phyloP scores from a whole-genome alignment of 495 filamentous ascomycete species.

The Xylaria castorea region DNA sequence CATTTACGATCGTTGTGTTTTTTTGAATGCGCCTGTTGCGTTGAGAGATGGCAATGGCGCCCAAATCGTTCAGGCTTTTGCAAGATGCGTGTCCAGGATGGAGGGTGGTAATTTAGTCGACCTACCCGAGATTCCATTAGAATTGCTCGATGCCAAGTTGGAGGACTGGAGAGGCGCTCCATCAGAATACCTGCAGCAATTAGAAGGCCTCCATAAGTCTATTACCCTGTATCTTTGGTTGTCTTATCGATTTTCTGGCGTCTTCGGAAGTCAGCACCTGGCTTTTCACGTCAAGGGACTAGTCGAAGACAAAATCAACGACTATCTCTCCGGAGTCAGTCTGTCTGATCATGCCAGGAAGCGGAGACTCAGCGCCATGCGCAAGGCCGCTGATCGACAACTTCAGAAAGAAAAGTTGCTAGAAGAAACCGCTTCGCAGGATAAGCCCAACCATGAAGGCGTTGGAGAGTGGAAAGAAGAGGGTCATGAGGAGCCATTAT shows the following conservation, averaged over 20 bases:
- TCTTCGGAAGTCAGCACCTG: constrained; percentile 79
- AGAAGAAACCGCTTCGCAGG: constrained; percentile 17
- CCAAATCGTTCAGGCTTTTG: constrained; percentile 63
- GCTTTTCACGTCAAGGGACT: constrained; percentile 80
- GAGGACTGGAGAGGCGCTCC: constrained; percentile 46
- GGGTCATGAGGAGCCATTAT: constrained; percentile 42
- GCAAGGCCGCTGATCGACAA: constrained; percentile 31
- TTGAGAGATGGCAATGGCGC: constrained; percentile 46
- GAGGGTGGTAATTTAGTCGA: constrained; percentile 69
- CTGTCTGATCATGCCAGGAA: constrained; percentile 30
- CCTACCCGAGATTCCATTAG: constrained; percentile 67
- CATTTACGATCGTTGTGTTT: constrained; percentile 72
- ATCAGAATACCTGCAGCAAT: constrained; percentile 62
- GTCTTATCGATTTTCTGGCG: constrained; percentile 71
- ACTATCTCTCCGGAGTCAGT: constrained; percentile 57
- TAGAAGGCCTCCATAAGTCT: constrained; percentile 82
- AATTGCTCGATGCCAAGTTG: constrained; percentile 62
- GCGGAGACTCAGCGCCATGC: constrained; percentile 29
- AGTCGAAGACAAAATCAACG: constrained; percentile 79
- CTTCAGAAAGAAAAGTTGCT: constrained; percentile 30
- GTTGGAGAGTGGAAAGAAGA: constrained; percentile 30
- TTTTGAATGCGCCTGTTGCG: constrained; percentile 71
- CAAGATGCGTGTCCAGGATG: constrained; percentile 69
- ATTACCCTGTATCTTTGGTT: constrained; percentile 91
- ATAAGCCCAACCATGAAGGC: constrained; percentile 34